A percentile compares a stretch with the other conserved stretches of the same genome.
Conservation (phyloP, 805 yeast species). For the Wickerhamiella occidentalis region DNA sequence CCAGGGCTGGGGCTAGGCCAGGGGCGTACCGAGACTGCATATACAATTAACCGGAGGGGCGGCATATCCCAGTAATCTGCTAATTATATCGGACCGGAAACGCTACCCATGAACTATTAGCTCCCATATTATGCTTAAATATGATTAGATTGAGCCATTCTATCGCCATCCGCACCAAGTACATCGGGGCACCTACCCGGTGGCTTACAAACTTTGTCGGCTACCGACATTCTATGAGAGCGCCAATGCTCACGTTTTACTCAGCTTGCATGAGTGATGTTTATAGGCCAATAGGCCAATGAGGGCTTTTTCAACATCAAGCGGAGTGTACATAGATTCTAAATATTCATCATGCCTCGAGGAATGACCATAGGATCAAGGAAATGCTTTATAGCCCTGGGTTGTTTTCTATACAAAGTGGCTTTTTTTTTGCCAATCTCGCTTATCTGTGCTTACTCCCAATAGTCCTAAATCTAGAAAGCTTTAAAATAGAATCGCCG, state of each 20-base stretch:
- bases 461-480: not conserved
- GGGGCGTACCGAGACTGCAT: conserved; percentile 5
- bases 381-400: too few relatives aligned
- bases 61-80: not conserved
- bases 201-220: not conserved
- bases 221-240: not conserved
- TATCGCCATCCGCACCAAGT: not conserved
- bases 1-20: not conserved
- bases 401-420: too few relatives aligned
- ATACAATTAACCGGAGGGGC: not conserved
- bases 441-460: not conserved
- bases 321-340: too few relatives aligned
- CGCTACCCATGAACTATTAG: not conserved
- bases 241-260: not conserved
- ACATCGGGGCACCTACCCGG: not conserved
- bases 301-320: not conserved
- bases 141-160: not conserved
- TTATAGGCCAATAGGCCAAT: not conserved
- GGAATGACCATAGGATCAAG: too few relatives aligned
- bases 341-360: too few relatives aligned
- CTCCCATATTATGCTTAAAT: not conserved
- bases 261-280: not conserved
- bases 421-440: too few relatives aligned
- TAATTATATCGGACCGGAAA: not conserved
- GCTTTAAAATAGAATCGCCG: too few relatives aligned